Conservation (phyloP, 441 rosid genomes). For the Breynia disticha region DNA sequence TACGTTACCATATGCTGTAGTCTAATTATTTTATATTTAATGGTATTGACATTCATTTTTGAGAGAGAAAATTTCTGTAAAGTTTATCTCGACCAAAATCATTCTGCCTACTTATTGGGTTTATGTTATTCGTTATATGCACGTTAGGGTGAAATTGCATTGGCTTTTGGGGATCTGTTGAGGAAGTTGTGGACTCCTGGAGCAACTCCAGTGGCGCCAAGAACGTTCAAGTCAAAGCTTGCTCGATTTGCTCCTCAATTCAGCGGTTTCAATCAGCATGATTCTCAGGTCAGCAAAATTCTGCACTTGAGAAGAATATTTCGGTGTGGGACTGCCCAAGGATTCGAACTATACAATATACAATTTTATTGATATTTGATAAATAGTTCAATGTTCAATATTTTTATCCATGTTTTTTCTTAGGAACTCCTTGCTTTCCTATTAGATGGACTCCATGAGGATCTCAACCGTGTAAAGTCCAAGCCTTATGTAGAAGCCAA, state of each 20-base stretch:
- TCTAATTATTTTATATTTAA: not conserved
- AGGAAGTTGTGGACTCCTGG: conserved; percentile 71
- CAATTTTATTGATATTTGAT: conserved; percentile 1
- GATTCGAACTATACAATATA: not conserved
- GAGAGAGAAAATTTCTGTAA: not conserved
- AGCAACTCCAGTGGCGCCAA: conserved; percentile 47
- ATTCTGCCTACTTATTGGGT: not conserved
- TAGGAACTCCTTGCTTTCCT: conserved; percentile 70
- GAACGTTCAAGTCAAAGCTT: conserved; percentile 59
- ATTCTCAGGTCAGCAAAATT: conserved; percentile 49
- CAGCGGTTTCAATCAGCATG: conserved; percentile 72
- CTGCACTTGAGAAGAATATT: not conserved
- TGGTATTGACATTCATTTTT: not conserved
- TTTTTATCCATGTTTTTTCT: conserved; percentile 5
- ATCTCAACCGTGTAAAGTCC: conserved; percentile 63
- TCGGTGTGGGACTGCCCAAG: not conserved
- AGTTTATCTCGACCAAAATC: not conserved
- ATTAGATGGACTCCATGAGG: conserved; percentile 82
- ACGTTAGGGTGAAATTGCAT: conserved; percentile 64
- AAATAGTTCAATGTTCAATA: not conserved
- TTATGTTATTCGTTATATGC: conserved; percentile 2
- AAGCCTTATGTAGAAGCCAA: conserved; percentile 62
- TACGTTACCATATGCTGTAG: conserved; percentile 14
- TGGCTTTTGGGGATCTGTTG: conserved; percentile 58
- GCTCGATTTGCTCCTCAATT: conserved; percentile 66